These are phyloP conservation scores for Myrica gale DNA, from an alignment of 306 rosid species.

Conservation along the genomic window DNA sequence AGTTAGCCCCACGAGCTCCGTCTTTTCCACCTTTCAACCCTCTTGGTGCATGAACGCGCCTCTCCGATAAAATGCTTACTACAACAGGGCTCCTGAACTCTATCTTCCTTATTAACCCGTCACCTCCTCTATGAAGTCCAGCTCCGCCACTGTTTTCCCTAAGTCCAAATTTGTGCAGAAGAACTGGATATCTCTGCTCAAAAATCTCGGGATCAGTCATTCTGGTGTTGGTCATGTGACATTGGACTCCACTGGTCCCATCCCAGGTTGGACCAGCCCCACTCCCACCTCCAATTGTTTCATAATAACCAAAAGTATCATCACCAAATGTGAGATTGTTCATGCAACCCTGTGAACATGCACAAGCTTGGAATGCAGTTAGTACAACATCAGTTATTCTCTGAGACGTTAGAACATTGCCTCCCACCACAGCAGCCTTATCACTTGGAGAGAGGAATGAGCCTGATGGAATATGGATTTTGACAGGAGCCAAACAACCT, in stretches of 20 bases:
- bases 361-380: slow-evolving; percentile 91
- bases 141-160: slow-evolving; percentile 79
- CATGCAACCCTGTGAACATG: slow-evolving; percentile 98
- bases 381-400: slow-evolving; percentile 88
- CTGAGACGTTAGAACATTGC: slow-evolving; percentile 92
- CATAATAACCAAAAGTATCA: slow-evolving; percentile 86
- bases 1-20: slow-evolving; percentile 84
- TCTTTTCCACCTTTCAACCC: slow-evolving; percentile 77
- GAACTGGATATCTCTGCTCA: slow-evolving; percentile 87
- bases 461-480: slow-evolving; percentile 78
- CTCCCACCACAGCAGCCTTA: slow-evolving; percentile 89
- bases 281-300: slow-evolving; percentile 94
- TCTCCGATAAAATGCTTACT: slow-evolving; percentile 88
- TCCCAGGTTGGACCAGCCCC: slow-evolving; percentile 97
- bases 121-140: slow-evolving; percentile 77
- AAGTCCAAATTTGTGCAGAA: slow-evolving; percentile 70
- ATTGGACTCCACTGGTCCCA: slow-evolving; percentile 88
- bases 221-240: slow-evolving; percentile 95
- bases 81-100: slow-evolving; percentile 66
- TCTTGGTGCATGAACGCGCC: slow-evolving; percentile 89
- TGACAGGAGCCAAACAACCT: slow-evolving; percentile 97
- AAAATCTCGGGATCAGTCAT: slow-evolving; percentile 95
- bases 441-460: slow-evolving; percentile 94
- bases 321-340: slow-evolving; percentile 96
- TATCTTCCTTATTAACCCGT: slow-evolving; percentile 85